Conservation (phyloP, 345 rosid genomes). For the Acer campestre region DNA sequence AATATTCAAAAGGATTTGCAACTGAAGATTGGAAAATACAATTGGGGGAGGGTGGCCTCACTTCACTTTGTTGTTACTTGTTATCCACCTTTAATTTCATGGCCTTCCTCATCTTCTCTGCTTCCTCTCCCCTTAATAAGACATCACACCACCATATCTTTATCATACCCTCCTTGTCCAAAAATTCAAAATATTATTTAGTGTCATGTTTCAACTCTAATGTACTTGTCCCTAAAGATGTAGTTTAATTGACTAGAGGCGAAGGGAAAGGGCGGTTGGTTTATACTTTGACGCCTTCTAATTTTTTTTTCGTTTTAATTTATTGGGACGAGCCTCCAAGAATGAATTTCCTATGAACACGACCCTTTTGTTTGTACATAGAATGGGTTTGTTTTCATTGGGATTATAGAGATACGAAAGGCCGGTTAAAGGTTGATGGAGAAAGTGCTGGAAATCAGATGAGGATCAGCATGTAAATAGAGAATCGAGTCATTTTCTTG, state of each 20-base stretch:
- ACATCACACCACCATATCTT: not conserved
- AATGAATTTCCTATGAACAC: not conserved
- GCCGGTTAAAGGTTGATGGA: conserved; percentile 12
- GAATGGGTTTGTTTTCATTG: not conserved
- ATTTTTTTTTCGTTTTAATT: too few relatives aligned
- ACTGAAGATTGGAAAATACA: too few relatives aligned
- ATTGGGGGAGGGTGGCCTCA: too few relatives aligned
- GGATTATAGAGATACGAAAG: not conserved
- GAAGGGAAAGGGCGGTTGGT: too few relatives aligned
- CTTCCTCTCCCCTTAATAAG: conserved; percentile 9
- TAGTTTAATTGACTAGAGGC: too few relatives aligned
- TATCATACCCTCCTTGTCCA: not conserved
- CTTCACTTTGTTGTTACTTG: conserved; percentile 29
- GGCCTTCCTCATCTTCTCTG: conserved; percentile 13
- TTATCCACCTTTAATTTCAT: conserved; percentile 32
- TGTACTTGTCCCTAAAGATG: too few relatives aligned
- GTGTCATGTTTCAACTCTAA: too few relatives aligned
- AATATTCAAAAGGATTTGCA: too few relatives aligned
- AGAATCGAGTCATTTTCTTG: not conserved
- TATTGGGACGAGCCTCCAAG: too few relatives aligned
- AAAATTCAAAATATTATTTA: too few relatives aligned
- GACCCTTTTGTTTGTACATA: not conserved
- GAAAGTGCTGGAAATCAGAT: conserved; percentile 4
- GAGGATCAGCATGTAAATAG: not conserved
- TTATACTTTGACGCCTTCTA: too few relatives aligned